Evolutionary conservation across 1,284 basidiomycete species (phyloP).

Genomic region (Ustilago tritici): DNA sequence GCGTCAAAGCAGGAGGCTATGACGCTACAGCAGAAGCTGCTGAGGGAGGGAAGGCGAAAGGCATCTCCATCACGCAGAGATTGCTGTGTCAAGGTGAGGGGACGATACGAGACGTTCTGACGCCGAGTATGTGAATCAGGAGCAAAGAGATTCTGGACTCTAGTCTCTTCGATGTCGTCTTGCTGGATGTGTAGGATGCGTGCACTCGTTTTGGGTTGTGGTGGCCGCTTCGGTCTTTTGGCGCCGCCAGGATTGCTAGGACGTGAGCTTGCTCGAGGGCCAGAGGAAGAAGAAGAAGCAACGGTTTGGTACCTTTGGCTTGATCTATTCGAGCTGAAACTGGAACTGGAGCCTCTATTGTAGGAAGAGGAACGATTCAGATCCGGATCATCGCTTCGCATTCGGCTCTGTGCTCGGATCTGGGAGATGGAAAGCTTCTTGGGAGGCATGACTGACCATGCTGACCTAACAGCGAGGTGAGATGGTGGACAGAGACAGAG

Average conservation of each 20-base stretch:
- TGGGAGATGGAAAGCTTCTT: slow-evolving; percentile 38
- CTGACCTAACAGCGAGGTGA: not conserved
- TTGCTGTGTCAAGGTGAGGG: slow-evolving; percentile 22
- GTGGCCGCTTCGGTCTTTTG: slow-evolving; percentile 7
- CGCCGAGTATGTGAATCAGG: slow-evolving; percentile 25
- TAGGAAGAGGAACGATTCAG: slow-evolving; percentile 32
- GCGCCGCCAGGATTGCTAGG: not conserved
- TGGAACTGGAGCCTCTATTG: not conserved
- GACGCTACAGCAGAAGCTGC: slow-evolving; percentile 23
- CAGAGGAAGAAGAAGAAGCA: slow-evolving; percentile 9
- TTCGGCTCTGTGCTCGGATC: slow-evolving; percentile 32
- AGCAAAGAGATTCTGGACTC: slow-evolving; percentile 34
- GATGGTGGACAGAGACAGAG: not conserved
- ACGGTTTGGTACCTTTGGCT: slow-evolving; percentile 24
- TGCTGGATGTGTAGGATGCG: slow-evolving; percentile 34
- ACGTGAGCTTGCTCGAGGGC: not conserved
- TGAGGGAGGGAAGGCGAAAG: slow-evolving; percentile 26
- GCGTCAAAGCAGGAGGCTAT: slow-evolving; percentile 35
- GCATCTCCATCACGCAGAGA: slow-evolving; percentile 23
- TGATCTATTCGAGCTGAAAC: slow-evolving; percentile 15
- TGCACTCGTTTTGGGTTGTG: slow-evolving; percentile 29
- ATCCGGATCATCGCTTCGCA: slow-evolving; percentile 40
- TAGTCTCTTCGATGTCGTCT: slow-evolving; percentile 35
- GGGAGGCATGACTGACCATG: slow-evolving; percentile 21
- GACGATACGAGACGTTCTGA: slow-evolving; percentile 34